Evolutionary conservation across 192 early-diverging fungal genomes (phyloP).

Genomic region (Backusella sp.): DNA sequence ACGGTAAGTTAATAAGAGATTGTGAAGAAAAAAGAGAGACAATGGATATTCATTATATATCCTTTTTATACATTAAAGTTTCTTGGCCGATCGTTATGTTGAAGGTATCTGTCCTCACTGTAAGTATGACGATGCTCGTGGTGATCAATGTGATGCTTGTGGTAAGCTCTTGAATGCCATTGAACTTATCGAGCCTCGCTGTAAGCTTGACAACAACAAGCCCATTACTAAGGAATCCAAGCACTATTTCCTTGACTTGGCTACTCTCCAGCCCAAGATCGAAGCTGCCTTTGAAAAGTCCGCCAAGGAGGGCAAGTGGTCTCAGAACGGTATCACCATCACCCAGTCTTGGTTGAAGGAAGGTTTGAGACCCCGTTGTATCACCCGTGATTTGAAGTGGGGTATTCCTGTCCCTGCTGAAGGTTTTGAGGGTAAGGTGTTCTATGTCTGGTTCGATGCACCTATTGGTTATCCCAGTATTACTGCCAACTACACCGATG

Average conservation of each 20-base stretch:
- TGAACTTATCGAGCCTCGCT: constrained; percentile 91
- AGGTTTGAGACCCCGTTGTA: constrained; percentile 90
- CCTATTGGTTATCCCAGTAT: constrained; percentile 98
- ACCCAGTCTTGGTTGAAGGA: constrained; percentile 93
- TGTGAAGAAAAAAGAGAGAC: background rate
- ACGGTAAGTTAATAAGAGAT: constrained; percentile 36
- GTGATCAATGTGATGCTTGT: constrained; percentile 98
- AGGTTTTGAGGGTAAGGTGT: constrained; percentile 89
- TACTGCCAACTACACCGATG: constrained; percentile 90
- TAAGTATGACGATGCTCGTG: constrained; percentile 87
- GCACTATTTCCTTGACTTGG: constrained; percentile 91
- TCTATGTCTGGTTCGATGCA: constrained; percentile 99
- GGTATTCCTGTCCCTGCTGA: constrained; percentile 89
- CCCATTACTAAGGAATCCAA: constrained; percentile 82
- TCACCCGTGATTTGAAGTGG: constrained; percentile 99
- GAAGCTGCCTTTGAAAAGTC: constrained; percentile 76
- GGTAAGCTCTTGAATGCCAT: constrained; percentile 87
- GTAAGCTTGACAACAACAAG: constrained; percentile 85
- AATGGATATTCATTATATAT: background rate
- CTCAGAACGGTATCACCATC: constrained; percentile 82
- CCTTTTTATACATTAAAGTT: constrained; percentile 43
- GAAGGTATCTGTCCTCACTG: constrained; percentile 96
- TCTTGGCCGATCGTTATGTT: constrained; percentile 97
- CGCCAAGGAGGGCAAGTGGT: constrained; percentile 77
- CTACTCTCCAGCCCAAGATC: constrained; percentile 67